These are phyloP conservation scores for Suhomyces tanzawaensis DNA, from an alignment of 805 yeast species.

Conservation along the genomic window DNA sequence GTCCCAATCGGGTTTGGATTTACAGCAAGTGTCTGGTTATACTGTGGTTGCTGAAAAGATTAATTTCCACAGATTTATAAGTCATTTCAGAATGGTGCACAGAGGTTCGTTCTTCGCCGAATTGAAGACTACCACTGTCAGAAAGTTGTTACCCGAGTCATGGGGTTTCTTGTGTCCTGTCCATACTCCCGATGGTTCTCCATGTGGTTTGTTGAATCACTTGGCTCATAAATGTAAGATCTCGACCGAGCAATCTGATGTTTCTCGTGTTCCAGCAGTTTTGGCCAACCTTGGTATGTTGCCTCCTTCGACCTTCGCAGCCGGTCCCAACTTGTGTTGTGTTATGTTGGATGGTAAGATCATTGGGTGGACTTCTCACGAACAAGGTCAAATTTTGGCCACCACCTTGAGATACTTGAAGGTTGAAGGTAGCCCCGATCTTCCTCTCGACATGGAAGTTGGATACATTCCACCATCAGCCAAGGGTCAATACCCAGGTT, in stretches of 20 bases:
- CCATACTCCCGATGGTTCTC: conserved; percentile 99
- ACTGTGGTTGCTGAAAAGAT: conserved; percentile 99
- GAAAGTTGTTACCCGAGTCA: conserved; percentile 93
- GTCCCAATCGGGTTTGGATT: conserved; percentile 94
- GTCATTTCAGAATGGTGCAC: conserved; percentile 99
- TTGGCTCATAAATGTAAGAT: conserved; percentile 92
- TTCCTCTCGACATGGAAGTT: conserved; percentile 85
- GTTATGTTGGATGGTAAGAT: conserved; percentile 92
- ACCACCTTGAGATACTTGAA: conserved; percentile 92
- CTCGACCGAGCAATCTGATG: conserved; percentile 74
- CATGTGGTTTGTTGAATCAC: conserved; percentile 97
- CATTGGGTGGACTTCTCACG: conserved; percentile 92
- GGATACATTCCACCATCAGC: conserved; percentile 96
- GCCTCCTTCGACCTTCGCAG: conserved; percentile 74
- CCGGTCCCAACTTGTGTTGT: conserved; percentile 86
- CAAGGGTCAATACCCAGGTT: conserved; percentile 97
- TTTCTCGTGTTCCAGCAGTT: conserved; percentile 63
- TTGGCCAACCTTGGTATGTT: conserved; percentile 75
- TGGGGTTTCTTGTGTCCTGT: conserved; percentile 99
- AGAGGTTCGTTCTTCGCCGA: conserved; percentile 99
- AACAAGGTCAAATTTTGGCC: conserved; percentile 81
- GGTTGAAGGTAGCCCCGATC: conserved; percentile 71
- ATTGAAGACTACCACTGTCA: conserved; percentile 93
- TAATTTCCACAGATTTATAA: conserved; percentile 91
- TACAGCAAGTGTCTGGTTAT: conserved; percentile 97